phyloP scores from a whole-genome alignment of 768 basidiomycete species.

The Phanerodontia chrysosporium region DNA sequence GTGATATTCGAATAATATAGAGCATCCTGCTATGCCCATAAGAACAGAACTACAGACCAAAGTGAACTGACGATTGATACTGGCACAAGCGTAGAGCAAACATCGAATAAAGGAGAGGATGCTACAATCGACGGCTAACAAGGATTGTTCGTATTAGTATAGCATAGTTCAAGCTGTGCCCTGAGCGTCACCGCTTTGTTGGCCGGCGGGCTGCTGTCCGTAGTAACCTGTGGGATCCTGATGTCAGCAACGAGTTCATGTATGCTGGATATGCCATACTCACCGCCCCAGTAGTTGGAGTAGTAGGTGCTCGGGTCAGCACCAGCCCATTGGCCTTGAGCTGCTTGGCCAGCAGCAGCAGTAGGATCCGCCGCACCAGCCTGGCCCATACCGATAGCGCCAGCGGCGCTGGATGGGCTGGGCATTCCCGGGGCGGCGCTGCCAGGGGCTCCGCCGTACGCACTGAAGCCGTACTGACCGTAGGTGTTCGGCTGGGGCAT shows the following conservation, averaged over 20 bases:
- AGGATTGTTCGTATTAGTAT: conserved; percentile 1
- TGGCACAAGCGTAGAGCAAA: conserved; percentile 3
- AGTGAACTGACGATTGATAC: conserved; percentile 2
- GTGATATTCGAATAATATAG: not conserved
- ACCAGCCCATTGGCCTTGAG: conserved; percentile 74
- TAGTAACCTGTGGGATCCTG: conserved; percentile 64
- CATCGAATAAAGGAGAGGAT: conserved; percentile 10
- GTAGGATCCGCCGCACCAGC: conserved; percentile 48
- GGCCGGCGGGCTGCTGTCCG: conserved; percentile 60
- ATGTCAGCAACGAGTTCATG: not conserved
- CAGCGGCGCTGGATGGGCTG: conserved; percentile 55
- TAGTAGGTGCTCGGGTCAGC: conserved; percentile 75
- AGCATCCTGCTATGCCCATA: conserved; percentile 2
- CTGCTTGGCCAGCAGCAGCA: conserved; percentile 48
- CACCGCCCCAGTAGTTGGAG: conserved; percentile 82
- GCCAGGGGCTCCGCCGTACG: conserved; percentile 49
- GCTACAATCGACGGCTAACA: conserved; percentile 9
- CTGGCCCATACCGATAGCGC: conserved; percentile 51
- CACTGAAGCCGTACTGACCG: conserved; percentile 75
- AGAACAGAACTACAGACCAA: not conserved
- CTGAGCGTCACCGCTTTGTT: conserved; percentile 49
- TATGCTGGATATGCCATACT: conserved; percentile 23
- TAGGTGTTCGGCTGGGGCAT: conserved; percentile 82
- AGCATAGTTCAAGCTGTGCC: conserved; percentile 18
- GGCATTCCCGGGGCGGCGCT: conserved; percentile 41